phyloP scores from a whole-genome alignment of 441 rosid genomes.

The Erysimum pusillum region DNA sequence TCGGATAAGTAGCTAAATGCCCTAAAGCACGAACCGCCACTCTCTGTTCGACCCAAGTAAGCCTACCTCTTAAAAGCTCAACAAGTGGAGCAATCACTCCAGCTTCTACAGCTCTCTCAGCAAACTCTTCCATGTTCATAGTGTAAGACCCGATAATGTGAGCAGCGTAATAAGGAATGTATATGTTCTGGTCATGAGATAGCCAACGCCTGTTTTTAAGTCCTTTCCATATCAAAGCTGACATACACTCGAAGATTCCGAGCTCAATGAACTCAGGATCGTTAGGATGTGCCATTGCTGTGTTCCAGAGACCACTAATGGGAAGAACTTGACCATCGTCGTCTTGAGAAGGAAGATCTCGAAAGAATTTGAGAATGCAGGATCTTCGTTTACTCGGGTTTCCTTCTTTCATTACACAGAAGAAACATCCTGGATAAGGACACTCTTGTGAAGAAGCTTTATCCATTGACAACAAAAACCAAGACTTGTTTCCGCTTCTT shows the following conservation, averaged over 20 bases:
- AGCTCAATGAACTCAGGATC: conserved; percentile 94
- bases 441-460: conserved; percentile 75
- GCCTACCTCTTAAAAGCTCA: conserved; percentile 90
- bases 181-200: conserved; percentile 92
- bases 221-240: conserved; percentile 93
- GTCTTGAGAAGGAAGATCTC: conserved; percentile 95
- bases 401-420: conserved; percentile 99
- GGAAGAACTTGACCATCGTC: conserved; percentile 98
- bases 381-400: conserved; percentile 92
- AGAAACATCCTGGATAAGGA: conserved; percentile 97
- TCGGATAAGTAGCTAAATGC: conserved; percentile 89
- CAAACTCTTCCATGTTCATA: conserved; percentile 98
- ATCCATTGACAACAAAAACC: conserved; percentile 60
- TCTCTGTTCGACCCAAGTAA: conserved; percentile 98
- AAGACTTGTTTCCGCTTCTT: conserved; percentile 26
- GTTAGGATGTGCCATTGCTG: conserved; percentile 99
- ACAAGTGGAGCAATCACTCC: conserved; percentile 85
- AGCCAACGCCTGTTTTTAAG: conserved; percentile 91
- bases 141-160: conserved; percentile 97
- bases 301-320: conserved; percentile 98
- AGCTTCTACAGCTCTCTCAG: conserved; percentile 82
- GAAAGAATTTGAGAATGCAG: conserved; percentile 86
- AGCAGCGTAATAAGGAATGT: conserved; percentile 96
- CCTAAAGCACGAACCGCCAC: conserved; percentile 96
- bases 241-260: conserved; percentile 96